A percentile compares a stretch with the other conserved stretches of the same genome.
Evolutionary conservation across 345 rosid species (phyloP).

Genomic region (Eutrema japonicum): DNA sequence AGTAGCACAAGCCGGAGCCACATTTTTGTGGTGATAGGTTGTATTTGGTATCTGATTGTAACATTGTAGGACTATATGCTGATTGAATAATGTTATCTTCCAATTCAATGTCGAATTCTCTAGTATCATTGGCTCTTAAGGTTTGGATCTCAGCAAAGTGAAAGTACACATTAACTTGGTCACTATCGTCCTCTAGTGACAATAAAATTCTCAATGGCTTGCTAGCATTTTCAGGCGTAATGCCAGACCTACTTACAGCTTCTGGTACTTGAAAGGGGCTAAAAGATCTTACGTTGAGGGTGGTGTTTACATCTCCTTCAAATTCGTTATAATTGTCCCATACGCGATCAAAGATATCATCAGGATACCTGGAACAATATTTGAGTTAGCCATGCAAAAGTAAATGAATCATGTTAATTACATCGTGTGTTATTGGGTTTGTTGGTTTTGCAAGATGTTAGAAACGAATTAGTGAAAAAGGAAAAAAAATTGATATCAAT

Average conservation of each 20-base stretch:
- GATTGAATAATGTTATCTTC: background rate
- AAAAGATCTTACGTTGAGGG: background rate
- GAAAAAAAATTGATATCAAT: too few relatives aligned
- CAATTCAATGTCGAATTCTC: conserved; percentile 17
- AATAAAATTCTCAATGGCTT: background rate
- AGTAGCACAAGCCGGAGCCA: background rate
- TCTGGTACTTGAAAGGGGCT: conserved; percentile 28
- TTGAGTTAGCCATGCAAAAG: background rate
- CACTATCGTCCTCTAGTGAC: background rate
- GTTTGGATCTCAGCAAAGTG: conserved; percentile 26
- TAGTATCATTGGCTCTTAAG: background rate
- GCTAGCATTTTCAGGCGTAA: background rate
- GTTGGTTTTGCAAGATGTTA: too few relatives aligned
- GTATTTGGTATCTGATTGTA: background rate
- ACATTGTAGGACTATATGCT: conserved; percentile 16
- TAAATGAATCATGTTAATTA: background rate
- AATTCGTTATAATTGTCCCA: background rate
- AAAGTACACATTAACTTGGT: background rate
- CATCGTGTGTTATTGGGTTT: too few relatives aligned
- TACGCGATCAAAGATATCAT: conserved; percentile 23
- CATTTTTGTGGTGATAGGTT: conserved; percentile 19
- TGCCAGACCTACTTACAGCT: conserved; percentile 27
- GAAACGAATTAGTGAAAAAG: too few relatives aligned
- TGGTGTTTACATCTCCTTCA: conserved; percentile 16
- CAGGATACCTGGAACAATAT: background rate